Percentiles rank a stretch among this genome's conserved stretches.
These are phyloP conservation scores for Pseudomonodictys pantanalensis DNA, from an alignment of 495 filamentous ascomycete genomes.

Conservation along the genomic window DNA sequence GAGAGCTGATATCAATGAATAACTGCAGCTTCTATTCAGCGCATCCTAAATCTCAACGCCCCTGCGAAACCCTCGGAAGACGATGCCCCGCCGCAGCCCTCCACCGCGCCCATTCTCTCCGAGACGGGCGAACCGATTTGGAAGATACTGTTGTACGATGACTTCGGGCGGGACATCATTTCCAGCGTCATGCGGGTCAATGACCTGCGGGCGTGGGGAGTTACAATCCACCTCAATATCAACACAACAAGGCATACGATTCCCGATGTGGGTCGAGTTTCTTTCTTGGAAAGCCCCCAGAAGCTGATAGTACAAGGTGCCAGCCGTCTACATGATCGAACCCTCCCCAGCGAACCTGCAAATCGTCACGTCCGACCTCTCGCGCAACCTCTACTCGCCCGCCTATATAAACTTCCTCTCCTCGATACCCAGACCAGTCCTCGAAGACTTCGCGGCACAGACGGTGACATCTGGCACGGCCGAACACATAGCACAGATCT, in stretches of 20 bases:
- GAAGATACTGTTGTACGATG: conserved; percentile 68
- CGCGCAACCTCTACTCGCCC: conserved; percentile 83
- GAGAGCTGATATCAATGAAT: neutral
- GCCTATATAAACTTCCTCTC: conserved; percentile 97
- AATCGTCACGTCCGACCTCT: conserved; percentile 80
- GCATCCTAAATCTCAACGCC: conserved; percentile 88
- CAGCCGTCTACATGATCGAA: conserved; percentile 92
- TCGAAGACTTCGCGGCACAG: conserved; percentile 92
- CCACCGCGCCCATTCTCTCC: conserved; percentile 77
- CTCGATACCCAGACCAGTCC: conserved; percentile 84
- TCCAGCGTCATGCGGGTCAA: conserved; percentile 93
- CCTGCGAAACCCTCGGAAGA: conserved; percentile 53
- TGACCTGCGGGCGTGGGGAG: conserved; percentile 85
- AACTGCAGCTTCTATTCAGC: conserved; percentile 80
- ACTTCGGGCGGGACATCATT: conserved; percentile 71
- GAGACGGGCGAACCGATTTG: conserved; percentile 81
- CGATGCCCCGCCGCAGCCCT: conserved; percentile 59
- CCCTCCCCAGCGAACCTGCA: conserved; percentile 77
- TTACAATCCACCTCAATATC: conserved; percentile 97
- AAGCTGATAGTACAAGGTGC: conserved; percentile 37
- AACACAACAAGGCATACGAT: conserved; percentile 81
- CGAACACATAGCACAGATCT: conserved; percentile 87
- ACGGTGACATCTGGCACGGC: conserved; percentile 79
- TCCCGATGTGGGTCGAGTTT: conserved; percentile 64
- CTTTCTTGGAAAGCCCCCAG: neutral